A percentile compares a stretch with the other conserved stretches of the same genome.
These are phyloP conservation scores for Phalaenopsis aphrodite DNA, from an alignment of 106 monocot genomes.

Conservation along the genomic window DNA sequence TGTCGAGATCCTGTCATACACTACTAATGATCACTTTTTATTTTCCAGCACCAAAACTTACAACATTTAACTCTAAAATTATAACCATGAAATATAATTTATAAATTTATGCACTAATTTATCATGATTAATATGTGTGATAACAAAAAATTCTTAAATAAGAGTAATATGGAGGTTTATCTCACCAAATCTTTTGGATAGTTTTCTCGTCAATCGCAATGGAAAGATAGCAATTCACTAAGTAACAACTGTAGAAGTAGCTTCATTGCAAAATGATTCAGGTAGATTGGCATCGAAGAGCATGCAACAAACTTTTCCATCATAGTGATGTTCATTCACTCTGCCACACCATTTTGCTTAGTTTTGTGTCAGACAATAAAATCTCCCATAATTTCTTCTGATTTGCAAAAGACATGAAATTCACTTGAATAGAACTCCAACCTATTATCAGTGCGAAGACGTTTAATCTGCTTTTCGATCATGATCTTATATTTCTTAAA, in stretches of 20 bases:
- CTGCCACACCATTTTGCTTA: background rate
- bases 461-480: constrained; percentile 3
- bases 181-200: constrained; percentile 3
- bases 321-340: background rate
- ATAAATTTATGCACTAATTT: background rate
- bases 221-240: background rate
- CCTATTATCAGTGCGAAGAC: background rate
- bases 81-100: too few relatives aligned
- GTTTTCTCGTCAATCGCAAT: background rate
- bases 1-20: too few relatives aligned
- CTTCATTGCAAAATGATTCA: background rate
- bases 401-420: background rate
- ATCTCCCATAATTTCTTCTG: background rate
- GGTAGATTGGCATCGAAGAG: background rate
- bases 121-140: background rate
- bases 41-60: too few relatives aligned
- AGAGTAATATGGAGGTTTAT: too few relatives aligned
- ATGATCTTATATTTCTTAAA: background rate
- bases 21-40: too few relatives aligned
- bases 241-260: background rate
- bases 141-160: background rate
- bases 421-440: background rate
- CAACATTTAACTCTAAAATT: too few relatives aligned
- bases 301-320: background rate
- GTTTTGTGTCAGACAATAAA: background rate